Evolutionary conservation across 2,329 filamentous ascomycete genomes (phyloP), one percentile per base, ranked within the genome.

Genomic region (Trichoderma semiorbis): DNA sequence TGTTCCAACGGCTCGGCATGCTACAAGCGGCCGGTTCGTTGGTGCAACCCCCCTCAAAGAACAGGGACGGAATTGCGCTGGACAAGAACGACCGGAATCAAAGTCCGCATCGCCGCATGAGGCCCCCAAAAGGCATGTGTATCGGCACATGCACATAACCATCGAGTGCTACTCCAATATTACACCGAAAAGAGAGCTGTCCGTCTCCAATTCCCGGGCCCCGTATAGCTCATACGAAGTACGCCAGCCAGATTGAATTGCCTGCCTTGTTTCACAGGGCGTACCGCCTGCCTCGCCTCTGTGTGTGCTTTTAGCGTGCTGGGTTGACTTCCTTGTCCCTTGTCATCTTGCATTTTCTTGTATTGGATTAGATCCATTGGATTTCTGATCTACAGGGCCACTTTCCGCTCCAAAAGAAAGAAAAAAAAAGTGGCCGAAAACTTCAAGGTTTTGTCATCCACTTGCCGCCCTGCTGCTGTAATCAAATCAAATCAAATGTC

Each of bases 401-500:
- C 47, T 53, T 21, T 53, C 47, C 47, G 47, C 47, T 21, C n/a
- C 47, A 47, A 21, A 43, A 6, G 5, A 10, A 7, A 16, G 7
- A 16, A 16, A 39, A 39, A 39, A 39, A 39, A 43, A 43, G 39
- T 43, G 39, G 39, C 39, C 39, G 39, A 43, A 43, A 43, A 43
- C 16, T 12, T 57, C 55, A 58, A 58, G 32, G 24, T 39, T 57
- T 34, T 68, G 53, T 68, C 53, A 64, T 64, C 36, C 11, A 30
- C 16, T 18, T 36, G 34, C 60, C 50, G 63, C 63, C 47, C 36
- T 36, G 24, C n/a, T 30, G 21, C 53, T 39, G 53, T 58, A 58
- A 32, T 50, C 50, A 57, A 68, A 65, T 34, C 65, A 68, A 58
- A 58, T 68, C 65, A 68, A 47, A 68, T 68, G 30, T 30, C 65